Base-by-base conservation (phyloP, 192 early-diverging fungal genomes). In the Gamsiella multidivaricata region DNA sequence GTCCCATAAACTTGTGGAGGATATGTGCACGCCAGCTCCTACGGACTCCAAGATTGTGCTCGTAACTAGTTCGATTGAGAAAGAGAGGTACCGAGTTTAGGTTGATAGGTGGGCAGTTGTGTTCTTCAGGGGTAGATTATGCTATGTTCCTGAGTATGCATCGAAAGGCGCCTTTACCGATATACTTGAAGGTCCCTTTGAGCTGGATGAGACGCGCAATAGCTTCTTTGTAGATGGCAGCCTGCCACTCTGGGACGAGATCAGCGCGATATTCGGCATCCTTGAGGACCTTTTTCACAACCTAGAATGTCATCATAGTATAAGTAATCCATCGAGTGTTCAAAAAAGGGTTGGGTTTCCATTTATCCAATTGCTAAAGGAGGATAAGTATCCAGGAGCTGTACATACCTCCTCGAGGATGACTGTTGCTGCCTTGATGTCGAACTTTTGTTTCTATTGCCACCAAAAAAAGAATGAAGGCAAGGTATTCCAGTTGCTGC, bases 1-100 rank as follows among this genome's bases (percentile, higher is more conserved):
- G 55, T 75, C 71, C 71, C 71, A 75, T 18, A 75, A 51, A 55
- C 63, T 75, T 34, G 71, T 75, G 26, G 71, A 75, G 15, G 71
- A 65, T 3, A 75, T 66, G 26, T 75, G 71, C 8, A 75, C 58
- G 14, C 71, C 71, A 23, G 71, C 55, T 3, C 71, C 71, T 8
- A 75, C 58, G 23, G 55, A 54, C 12, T 75, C 71, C 25, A 75
- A 23, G 32, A 75, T 61, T 8, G 71, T 75, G 51, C 63, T 75
- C 9, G 63, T 75, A 34, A 75, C 71, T 73, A 45, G 37, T 5
- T 39, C 37, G 37, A 39, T 5, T 18, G 34, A 32, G 32, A 8
- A 5, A 42, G n/a, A 20, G 20, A 34, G n/a, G 49, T 17, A 20
- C 17, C 4, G 22, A 32, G 29, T 11, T 3, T 37, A 14, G 41